Conservation (phyloP, 23 red algal species). For the Gracilaria vermiculophylla region DNA sequence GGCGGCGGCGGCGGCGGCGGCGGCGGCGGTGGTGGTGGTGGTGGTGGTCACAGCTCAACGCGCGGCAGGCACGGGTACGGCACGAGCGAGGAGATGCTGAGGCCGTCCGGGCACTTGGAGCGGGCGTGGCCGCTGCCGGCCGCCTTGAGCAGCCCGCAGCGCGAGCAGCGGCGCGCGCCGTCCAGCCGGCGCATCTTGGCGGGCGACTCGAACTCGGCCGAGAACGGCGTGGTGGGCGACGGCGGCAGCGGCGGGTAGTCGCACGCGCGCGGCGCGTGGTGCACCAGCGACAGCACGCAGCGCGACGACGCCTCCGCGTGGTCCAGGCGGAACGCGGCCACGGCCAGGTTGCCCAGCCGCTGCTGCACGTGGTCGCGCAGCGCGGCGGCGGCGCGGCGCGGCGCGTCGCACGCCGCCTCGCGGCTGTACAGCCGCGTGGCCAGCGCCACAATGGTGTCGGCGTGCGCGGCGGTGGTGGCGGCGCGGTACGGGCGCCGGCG, state of each 20-base stretch:
- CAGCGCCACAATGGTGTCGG: neutral
- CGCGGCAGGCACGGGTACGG: conserved; percentile 2
- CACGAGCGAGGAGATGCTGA: conserved; percentile 29
- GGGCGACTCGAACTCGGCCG: conserved; percentile 40
- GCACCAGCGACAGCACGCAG: neutral
- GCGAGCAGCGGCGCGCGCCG: conserved; percentile 46
- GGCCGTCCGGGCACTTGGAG: conserved; percentile 55
- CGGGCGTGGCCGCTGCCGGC: conserved; percentile 70
- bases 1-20: too few species aligned
- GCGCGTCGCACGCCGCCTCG: neutral
- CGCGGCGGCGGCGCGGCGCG: neutral
- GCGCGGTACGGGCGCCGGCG: neutral
- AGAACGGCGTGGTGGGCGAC: neutral
- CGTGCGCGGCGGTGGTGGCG: neutral
- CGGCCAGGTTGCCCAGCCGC: neutral
- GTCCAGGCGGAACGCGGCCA: neutral
- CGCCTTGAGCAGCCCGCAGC: conserved; percentile 56
- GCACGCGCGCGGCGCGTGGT: neutral
- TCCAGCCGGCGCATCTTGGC: conserved; percentile 22
- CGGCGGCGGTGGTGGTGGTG: too few species aligned
- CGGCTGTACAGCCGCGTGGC: neutral
- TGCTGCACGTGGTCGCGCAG: neutral
- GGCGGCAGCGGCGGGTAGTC: neutral
- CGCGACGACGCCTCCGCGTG: neutral
- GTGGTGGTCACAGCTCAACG: too few species aligned